These are phyloP conservation scores for Tuber umbilicatum DNA, from an alignment of 495 filamentous ascomycete species.

Conservation along the genomic window DNA sequence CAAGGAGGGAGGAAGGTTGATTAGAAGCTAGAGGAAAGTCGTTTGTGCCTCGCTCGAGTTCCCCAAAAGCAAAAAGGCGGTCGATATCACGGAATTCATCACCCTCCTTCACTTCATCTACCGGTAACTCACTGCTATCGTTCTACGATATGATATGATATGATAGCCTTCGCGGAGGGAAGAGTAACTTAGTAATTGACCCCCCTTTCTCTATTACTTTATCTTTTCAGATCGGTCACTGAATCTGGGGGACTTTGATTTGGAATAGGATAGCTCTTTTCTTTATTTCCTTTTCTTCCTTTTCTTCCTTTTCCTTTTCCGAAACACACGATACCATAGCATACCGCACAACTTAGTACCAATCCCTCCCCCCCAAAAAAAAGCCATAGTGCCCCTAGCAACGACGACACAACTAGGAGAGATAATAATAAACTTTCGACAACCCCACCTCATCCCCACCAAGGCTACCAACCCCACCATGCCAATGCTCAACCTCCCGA, in stretches of 20 bases:
- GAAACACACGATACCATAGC: not conserved
- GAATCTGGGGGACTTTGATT: not conserved
- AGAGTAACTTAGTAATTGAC: not conserved
- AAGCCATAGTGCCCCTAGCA: not conserved
- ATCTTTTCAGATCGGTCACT: not conserved
- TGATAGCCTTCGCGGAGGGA: not conserved
- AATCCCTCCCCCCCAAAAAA: not conserved
- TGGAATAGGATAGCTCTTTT: slow-evolving; percentile 3
- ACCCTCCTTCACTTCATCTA: not conserved
- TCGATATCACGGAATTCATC: slow-evolving; percentile 4
- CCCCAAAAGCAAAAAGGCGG: slow-evolving; percentile 3
- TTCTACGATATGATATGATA: not conserved
- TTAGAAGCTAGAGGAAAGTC: not conserved
- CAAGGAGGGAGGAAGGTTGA: slow-evolving; percentile 2
- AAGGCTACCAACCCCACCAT: slow-evolving; percentile 8
- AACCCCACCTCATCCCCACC: not conserved
- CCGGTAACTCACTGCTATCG: not conserved
- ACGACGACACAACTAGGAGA: slow-evolving; percentile 1
- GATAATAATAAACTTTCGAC: slow-evolving; percentile 5
- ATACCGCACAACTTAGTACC: not conserved
- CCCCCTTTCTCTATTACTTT: not conserved
- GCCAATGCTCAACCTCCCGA: slow-evolving; percentile 22
- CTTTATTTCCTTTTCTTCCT: not conserved
- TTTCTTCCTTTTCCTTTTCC: not conserved
- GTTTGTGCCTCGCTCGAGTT: not conserved